Evolutionary conservation across 1,284 basidiomycete genomes (phyloP), one percentile per base, ranked within the genome.

Genomic region (Cryptococcus sp.): DNA sequence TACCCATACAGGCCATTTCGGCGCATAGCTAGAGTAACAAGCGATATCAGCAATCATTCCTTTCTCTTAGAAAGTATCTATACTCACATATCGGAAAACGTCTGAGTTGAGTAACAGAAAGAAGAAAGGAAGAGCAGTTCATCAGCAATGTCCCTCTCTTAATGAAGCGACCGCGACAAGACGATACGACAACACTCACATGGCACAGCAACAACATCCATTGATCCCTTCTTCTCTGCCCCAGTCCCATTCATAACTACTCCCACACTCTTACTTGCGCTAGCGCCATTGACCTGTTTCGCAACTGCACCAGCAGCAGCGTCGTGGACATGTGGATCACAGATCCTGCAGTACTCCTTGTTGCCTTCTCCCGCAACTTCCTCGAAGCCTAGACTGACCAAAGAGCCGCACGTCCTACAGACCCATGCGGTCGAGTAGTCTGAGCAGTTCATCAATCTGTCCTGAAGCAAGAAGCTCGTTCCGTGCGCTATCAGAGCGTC

Each of bases 391-490:
- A 99, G 83, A 22, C 93, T 94, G 66, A 98, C 92, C 59, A 99
- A 83, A 67, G 90, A 93, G 15, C 96, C 96, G 73, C 96, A 99
- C 3, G 88, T 89, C 54, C 96, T 85, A 79, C 96, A 99, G 15
- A 98, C 93, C 93, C 94, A 98, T 3, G 93, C 90, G 0, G 94
- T 98, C 38, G 93, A 96, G 79, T 99, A 99, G 80, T 99, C 96
- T 43, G 95, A 99, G 77, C 96, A 99, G 80, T 99, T 99, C 95
- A 99, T 99, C 73, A 99, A 81, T 54, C 96, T 85, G 78, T 99
- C 96, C 82, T 99, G 95, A 23, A 99, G 84, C 46, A 99, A 84
- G 87, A 96, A 99, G 6, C 92, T 93, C 5, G 96, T 97, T 44
- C 96, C 96, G 80, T 99, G 96, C 3, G 96, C 96, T 67, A 99